Evolutionary conservation across 306 rosid genomes (phyloP), one percentile per base, ranked within the genome.

Genomic region (Sechiopsis laciniata): DNA sequence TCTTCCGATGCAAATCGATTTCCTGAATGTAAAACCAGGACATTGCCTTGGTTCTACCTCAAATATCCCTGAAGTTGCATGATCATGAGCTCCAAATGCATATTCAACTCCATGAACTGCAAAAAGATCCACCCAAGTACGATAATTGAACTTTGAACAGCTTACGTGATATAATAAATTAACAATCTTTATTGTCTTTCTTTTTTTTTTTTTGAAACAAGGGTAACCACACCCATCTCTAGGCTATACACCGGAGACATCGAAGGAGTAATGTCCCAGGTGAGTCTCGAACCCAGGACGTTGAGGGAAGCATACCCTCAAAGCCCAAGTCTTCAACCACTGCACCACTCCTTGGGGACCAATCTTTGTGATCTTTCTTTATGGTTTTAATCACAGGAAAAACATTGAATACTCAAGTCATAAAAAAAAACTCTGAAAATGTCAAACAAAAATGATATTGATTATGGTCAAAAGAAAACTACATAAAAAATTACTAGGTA

Each of bases 71-170:
- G 95, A 85, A 2, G 95, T 76, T 54, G 89, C 45, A 55, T 81
- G 89, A 12, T 95, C 99, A 74, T 95, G 99, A 1, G 99, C 99
- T 70, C 99, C 99, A 79, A 91, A 95, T 22, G 95, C 96, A 76
- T 95, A 95, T 78, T 95, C 99, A 78, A 89, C 77, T 2, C 82
- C 95, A 72, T 91, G 97, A 82, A 95, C 99, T 94, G 48, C 51
- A 82, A 45, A 4, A 63, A 73, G 58, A 65, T 57, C 55, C 52
- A 59, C 67, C 22, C 15, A 69, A 74, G 35, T 45, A 2, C 20
- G 76, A 42, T 57, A 73, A 37, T 10, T 37, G 29, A 73, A 14
- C 10, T 58, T 10, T 12, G 51, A 73, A 40, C 53, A 73, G 32
- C 21, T 42, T 24, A 21, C 35, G 12, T 67, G 73, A 19, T 13